These are phyloP conservation scores for Colletotrichum australisinense DNA, from an alignment of 2,329 filamentous ascomycete species.

Conservation along the genomic window DNA sequence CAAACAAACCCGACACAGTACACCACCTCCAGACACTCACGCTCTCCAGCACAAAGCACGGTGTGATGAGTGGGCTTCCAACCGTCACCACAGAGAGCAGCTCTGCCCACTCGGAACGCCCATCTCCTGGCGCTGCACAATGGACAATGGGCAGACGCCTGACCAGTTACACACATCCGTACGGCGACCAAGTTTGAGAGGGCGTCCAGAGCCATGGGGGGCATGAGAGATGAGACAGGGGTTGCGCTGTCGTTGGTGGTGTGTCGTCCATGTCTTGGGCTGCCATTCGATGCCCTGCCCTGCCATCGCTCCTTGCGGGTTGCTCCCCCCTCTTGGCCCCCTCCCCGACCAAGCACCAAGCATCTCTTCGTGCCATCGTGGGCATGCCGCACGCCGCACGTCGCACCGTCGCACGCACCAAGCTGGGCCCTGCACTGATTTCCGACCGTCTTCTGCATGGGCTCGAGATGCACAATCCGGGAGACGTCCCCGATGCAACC, in stretches of 20 bases:
- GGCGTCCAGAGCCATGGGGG: slow-evolving; percentile 1
- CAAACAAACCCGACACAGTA: background rate
- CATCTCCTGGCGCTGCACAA: background rate
- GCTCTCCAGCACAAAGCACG: background rate
- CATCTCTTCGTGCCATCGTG: background rate
- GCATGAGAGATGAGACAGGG: slow-evolving; percentile 25
- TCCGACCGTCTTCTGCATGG: slow-evolving; percentile 5
- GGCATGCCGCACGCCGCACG: background rate
- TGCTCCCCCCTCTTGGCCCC: slow-evolving; percentile 1
- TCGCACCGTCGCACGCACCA: background rate
- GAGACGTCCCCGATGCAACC: slow-evolving; percentile 26
- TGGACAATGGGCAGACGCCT: slow-evolving; percentile 10
- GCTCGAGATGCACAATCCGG: slow-evolving; percentile 11
- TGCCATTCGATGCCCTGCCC: slow-evolving; percentile 34
- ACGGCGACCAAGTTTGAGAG: slow-evolving; percentile 13
- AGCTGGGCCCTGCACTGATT: slow-evolving; percentile 6
- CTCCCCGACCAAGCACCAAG: slow-evolving; percentile 4
- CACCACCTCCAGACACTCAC: background rate
- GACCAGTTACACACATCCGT: slow-evolving; percentile 15
- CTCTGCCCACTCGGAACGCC: slow-evolving; percentile 1
- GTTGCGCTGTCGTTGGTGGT: slow-evolving; percentile 24
- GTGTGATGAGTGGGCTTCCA: slow-evolving; percentile 14
- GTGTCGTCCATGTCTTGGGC: slow-evolving; percentile 35
- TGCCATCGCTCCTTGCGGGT: slow-evolving; percentile 5
- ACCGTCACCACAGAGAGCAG: background rate